Evolutionary conservation across 169 alveolate species (phyloP), one percentile per base, ranked within the genome.

Genomic region (Plasmodium blacklocki): DNA sequence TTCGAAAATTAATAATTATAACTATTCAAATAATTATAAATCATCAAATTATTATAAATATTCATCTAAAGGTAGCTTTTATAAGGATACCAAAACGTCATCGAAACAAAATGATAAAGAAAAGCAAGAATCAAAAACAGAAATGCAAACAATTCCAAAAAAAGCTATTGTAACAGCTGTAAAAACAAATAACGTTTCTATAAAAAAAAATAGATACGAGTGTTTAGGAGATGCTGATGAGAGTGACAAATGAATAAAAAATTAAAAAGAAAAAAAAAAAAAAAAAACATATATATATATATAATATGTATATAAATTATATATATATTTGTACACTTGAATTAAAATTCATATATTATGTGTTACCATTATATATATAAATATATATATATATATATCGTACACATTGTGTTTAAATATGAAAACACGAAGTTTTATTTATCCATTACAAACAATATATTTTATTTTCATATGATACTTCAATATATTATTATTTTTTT

Each of bases 171-270:
- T 80, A 32, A 52, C 90, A 56, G 50, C 90, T 32, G 90, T 80
- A 49, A 80, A 80, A 12, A 67, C 90, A 6, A 80, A 67, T 47
- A 80, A 80, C 18, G 90, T 80, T 66, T 80, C 90, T 7, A 80
- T 80, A 12, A 80, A 80, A 72, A 80, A 80, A 60, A 80, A 80
- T 59, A 56, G 78, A 39, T 80, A 80, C n/a, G 90, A 64, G 9
- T 80, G 90, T 54, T 62, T 80, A 32, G 90, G 56, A 29, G 90
- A 80, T 52, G 90, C 83, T 12, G 90, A 80, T 47, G 90, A 80
- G 49, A 80, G 90, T 21, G 90, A 80, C 59, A 80, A 80, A 52
- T 80, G 43, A 23, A 50, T n/a, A 6, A 29, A 39, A 5, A 43
- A 8, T 8, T 21, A 19, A 39, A 43, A 49, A 49, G 9, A 3